Percentiles rank a stretch among this genome's conserved stretches.
Evolutionary conservation across 2,329 filamentous ascomycete genomes (phyloP).

Genomic region (Pleoardoris graminearum): DNA sequence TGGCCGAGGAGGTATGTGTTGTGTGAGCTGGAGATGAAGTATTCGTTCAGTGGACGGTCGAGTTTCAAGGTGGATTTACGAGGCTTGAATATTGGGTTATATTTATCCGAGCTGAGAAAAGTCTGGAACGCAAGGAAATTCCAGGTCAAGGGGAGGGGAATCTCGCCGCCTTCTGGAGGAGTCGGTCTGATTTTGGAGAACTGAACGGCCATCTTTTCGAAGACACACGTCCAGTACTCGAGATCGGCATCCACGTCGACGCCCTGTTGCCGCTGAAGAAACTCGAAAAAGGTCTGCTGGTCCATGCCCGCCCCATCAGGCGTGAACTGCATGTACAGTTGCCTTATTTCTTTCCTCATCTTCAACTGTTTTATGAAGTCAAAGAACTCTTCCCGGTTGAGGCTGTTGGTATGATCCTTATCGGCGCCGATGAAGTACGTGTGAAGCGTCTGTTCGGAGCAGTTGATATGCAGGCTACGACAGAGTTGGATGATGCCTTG

Average conservation of each 20-base stretch:
- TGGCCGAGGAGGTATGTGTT: conserved; percentile 95
- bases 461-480: conserved; percentile 89
- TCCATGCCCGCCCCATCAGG: conserved; percentile 62
- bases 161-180: conserved; percentile 35
- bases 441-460: conserved; percentile 72
- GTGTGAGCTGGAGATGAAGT: conserved; percentile 97
- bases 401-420: conserved; percentile 61
- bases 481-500: conserved; percentile 80
- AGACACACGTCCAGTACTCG: conserved; percentile 70
- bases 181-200: conserved; percentile 47
- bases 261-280: conserved; percentile 73
- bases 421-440: conserved; percentile 76
- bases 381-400: conserved; percentile 81
- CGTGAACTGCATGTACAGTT: conserved; percentile 67
- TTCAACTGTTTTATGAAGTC: conserved; percentile 83
- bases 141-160: conserved; percentile 63
- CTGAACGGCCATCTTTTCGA: conserved; percentile 64
- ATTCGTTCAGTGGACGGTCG: conserved; percentile 88
- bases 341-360: conserved; percentile 76
- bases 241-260: conserved; percentile 72
- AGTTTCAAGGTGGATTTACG: conserved; percentile 66
- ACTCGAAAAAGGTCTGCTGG: conserved; percentile 72
- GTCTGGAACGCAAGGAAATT: conserved; percentile 76
- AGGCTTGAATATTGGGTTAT: conserved; percentile 67
- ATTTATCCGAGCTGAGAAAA: conserved; percentile 46